These are phyloP conservation scores for Xylaria intraflava DNA, from an alignment of 495 filamentous ascomycete genomes.

Conservation along the genomic window DNA sequence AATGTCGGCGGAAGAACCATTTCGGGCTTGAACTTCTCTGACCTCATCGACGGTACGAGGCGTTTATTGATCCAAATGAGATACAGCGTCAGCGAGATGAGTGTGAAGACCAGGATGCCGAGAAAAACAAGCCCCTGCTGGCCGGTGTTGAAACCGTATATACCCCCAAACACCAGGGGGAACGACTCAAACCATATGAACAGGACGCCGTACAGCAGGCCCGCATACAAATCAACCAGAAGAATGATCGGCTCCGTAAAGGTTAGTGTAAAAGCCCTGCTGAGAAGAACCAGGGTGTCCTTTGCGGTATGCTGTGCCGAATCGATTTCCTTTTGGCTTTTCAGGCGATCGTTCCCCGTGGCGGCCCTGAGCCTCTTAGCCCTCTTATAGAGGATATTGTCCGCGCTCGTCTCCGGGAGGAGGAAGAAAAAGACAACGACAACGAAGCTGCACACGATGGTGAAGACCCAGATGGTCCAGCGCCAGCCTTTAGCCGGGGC, in stretches of 20 bases:
- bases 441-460: constrained; percentile 17
- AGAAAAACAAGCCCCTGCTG: constrained; percentile 31
- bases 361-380: constrained; percentile 24
- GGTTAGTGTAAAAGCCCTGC: constrained; percentile 31
- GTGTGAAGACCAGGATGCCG: constrained; percentile 18
- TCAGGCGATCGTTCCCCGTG: constrained; percentile 28
- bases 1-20: constrained; percentile 28
- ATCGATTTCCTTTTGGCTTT: constrained; percentile 21
- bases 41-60: constrained; percentile 8
- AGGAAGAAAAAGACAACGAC: constrained; percentile 23
- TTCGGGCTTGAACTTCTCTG: constrained; percentile 17
- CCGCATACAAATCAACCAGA: constrained; percentile 47
- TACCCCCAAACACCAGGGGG: constrained; percentile 59
- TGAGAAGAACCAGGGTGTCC: constrained; percentile 18
- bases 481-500: constrained; percentile 26
- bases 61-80: constrained; percentile 19
- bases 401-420: constrained; percentile 29
- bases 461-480: constrained; percentile 26
- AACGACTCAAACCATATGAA: constrained; percentile 83
- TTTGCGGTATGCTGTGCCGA: constrained; percentile 27
- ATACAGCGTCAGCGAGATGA: constrained; percentile 24
- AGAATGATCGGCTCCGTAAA: constrained; percentile 30
- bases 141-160: constrained; percentile 51
- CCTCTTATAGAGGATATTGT: constrained; percentile 29
- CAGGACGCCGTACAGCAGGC: constrained; percentile 65